Evolutionary conservation across 2,329 filamentous ascomycete species (phyloP), one percentile per base, ranked within the genome.

Genomic region (Lachnellula cervina): DNA sequence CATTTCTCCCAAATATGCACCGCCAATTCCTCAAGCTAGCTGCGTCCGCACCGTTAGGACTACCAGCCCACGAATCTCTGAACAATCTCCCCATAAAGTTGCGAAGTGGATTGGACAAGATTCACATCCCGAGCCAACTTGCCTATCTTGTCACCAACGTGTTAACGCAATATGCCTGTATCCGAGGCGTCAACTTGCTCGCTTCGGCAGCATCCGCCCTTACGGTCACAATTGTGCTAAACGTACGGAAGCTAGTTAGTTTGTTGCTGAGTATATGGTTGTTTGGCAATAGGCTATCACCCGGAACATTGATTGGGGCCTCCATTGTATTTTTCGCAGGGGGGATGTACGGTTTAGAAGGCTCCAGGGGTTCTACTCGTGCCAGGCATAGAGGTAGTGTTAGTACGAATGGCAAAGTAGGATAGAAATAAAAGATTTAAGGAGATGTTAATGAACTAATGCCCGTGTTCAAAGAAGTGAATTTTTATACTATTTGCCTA

Each of bases 141-240:
- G 78, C 84, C 35, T 90, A 84, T 66, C 77, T 95, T 16, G 74
- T 78, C 1, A 78, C 88, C 59, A 95, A 95, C 66, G 90, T 95
- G 0, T 69, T 95, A 49, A 97, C 94, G 3, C 94, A 99, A 72
- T 90, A 97, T 67, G 82, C 91, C 23, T 99, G 94, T 71, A 97
- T 99, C 61, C 88, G 92, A 3, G 94, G 94, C 1, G 94, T 99
- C 55, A 97, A 97, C 64, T 80, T 96, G n/a, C 79, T 99, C 4
- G 92, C 90, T 1, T 89, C 93, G 0, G 87, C 87, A 53, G 90
- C 90, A 3, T 93, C 92, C 3, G 95, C 94, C 0, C 80, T 99
- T 54, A 97, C 94, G 0, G 94, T 99, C 23, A 97, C 93, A 1
- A 96, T 99, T 65, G 91, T 97, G 48, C 78, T 99, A 58, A 99